Evolutionary conservation across 139 green algal species (phyloP).

Genomic region (Coelastrella sp.): DNA sequence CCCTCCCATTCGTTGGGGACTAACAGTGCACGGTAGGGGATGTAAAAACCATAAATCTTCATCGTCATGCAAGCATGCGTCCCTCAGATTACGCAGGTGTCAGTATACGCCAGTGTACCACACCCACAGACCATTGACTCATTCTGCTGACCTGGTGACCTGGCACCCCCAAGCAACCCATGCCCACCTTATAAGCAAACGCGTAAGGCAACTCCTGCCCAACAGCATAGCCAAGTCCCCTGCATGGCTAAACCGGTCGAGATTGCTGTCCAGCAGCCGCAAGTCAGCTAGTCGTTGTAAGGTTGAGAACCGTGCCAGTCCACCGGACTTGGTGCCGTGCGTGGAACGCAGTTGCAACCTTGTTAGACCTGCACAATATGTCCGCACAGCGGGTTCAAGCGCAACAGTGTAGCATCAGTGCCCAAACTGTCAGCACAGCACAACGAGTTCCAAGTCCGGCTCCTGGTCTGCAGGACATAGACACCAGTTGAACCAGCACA

Average conservation of each 20-base stretch:
- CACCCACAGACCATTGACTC: too few relatives aligned
- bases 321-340: slow-evolving; percentile 33
- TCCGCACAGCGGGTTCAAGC: too few relatives aligned
- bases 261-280: not conserved
- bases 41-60: too few relatives aligned
- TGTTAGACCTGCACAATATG: slow-evolving; percentile 24
- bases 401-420: not conserved
- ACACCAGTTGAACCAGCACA: too few relatives aligned
- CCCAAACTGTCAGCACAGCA: too few relatives aligned
- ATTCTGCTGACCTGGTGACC: not conserved
- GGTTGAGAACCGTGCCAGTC: not conserved
- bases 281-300: not conserved
- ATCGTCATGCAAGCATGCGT: too few relatives aligned
- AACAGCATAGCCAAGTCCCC: slow-evolving; percentile 4
- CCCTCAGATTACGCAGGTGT: too few relatives aligned
- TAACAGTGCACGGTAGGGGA: too few relatives aligned
- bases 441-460: too few relatives aligned
- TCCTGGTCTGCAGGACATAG: too few relatives aligned
- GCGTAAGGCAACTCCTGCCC: not conserved
- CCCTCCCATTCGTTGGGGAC: too few relatives aligned
- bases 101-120: too few relatives aligned
- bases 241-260: not conserved
- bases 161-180: not conserved
- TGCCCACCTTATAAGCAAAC: not conserved
- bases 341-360: slow-evolving; percentile 5